Evolutionary conservation across 805 yeast species (phyloP).

Genomic region (Candida nitratophila): DNA sequence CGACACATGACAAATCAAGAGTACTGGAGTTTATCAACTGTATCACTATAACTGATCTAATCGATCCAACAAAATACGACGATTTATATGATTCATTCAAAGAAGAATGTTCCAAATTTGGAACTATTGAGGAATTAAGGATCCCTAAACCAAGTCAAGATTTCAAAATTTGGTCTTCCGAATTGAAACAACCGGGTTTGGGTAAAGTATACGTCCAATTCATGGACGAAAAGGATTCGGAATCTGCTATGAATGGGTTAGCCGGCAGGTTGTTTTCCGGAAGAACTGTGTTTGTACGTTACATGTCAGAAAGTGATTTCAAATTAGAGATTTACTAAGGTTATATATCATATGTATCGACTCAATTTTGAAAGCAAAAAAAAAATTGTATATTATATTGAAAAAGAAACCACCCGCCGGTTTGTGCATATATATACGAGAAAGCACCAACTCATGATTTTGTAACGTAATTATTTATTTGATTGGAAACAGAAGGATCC

Average conservation of each 20-base stretch:
- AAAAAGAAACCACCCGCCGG: no score
- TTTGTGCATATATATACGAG: no score
- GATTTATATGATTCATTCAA: constrained; percentile 47
- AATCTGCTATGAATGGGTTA: constrained; percentile 43
- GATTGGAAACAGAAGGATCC: constrained; percentile 34
- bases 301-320: constrained; percentile 53
- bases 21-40: constrained; percentile 64
- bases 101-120: constrained; percentile 42
- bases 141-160: constrained; percentile 51
- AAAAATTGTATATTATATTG: no score
- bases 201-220: constrained; percentile 74
- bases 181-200: constrained; percentile 43
- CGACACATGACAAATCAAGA: constrained; percentile 24
- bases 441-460: no score
- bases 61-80: constrained; percentile 38
- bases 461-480: constrained; percentile 13
- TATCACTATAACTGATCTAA: constrained; percentile 56
- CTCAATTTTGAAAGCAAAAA: no score
- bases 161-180: constrained; percentile 28
- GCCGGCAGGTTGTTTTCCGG: constrained; percentile 66
- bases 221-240: constrained; percentile 41
- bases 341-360: not conserved
- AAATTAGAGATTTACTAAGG: constrained; percentile 27
- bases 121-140: constrained; percentile 43
- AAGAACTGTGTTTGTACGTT: constrained; percentile 61